Conservation (phyloP, 2,329 filamentous ascomycete genomes). For the Penicillium sclerotigenum region DNA sequence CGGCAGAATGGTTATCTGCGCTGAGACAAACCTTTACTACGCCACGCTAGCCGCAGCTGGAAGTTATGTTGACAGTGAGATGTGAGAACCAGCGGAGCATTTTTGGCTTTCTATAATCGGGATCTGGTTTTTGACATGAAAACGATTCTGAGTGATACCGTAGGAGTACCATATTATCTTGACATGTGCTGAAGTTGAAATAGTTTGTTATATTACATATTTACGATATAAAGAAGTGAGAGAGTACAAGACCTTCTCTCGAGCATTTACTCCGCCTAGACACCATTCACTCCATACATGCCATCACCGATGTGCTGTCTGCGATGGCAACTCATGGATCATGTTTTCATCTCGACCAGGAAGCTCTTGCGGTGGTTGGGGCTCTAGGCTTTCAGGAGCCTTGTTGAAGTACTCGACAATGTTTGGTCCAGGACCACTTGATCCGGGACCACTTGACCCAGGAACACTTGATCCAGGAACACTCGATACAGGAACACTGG, state of each 20-base stretch:
- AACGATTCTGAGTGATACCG: background rate
- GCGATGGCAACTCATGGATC: background rate
- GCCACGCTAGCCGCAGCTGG: slow-evolving; percentile 17
- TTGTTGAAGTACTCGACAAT: background rate
- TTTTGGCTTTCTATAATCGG: background rate
- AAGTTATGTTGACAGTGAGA: slow-evolving; percentile 16
- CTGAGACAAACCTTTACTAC: slow-evolving; percentile 20
- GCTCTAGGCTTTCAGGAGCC: background rate
- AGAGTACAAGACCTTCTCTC: background rate
- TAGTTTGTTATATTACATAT: background rate
- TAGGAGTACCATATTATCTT: background rate
- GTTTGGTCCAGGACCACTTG: background rate
- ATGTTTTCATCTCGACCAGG: background rate
- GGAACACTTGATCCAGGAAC: background rate
- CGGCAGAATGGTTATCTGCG: slow-evolving; percentile 20
- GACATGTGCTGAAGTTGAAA: background rate
- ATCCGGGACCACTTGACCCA: background rate
- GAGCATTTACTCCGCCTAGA: background rate
- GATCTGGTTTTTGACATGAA: background rate
- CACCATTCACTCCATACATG: background rate
- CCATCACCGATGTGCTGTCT: background rate
- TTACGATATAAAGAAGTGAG: background rate
- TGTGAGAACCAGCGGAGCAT: background rate
- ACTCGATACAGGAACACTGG: background rate
- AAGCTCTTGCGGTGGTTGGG: background rate